Evolutionary conservation across 139 green algal genomes (phyloP).

Genomic region (Penium margaritaceum): DNA sequence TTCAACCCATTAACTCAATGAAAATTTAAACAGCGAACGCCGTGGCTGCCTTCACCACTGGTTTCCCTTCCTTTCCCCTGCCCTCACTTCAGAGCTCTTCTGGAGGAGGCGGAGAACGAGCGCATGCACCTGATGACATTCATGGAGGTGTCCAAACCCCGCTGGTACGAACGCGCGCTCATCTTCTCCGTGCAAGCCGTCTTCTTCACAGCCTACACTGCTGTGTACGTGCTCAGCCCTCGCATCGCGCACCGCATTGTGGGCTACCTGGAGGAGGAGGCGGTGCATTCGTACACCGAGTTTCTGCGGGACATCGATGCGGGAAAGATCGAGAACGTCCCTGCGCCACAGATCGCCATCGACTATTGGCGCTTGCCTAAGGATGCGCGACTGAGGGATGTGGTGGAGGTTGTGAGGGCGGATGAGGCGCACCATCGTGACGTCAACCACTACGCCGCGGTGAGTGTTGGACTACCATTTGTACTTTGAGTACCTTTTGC

Average conservation of each 20-base stretch:
- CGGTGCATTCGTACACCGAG: slow-evolving; percentile 84
- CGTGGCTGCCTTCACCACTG: too few species aligned
- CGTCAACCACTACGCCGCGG: slow-evolving; percentile 70
- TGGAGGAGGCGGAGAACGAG: slow-evolving; percentile 95
- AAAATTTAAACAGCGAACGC: too few species aligned
- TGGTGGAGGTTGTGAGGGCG: slow-evolving; percentile 74
- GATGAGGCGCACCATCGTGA: slow-evolving; percentile 70
- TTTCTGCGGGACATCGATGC: slow-evolving; percentile 61
- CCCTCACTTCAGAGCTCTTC: slow-evolving; percentile 86
- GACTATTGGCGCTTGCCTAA: slow-evolving; percentile 52
- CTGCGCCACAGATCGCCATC: slow-evolving; percentile 61
- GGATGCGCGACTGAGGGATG: slow-evolving; percentile 64
- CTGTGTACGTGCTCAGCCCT: slow-evolving; percentile 75
- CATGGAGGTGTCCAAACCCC: slow-evolving; percentile 67
- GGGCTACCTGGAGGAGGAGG: slow-evolving; percentile 91
- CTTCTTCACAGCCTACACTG: slow-evolving; percentile 80
- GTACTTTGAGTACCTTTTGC: too few species aligned
- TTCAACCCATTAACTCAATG: too few species aligned
- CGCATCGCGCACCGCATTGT: slow-evolving; percentile 75
- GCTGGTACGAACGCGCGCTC: slow-evolving; percentile 61
- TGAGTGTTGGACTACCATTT: too few species aligned
- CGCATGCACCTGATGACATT: slow-evolving; percentile 77
- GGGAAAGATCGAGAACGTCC: slow-evolving; percentile 54
- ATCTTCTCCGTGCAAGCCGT: slow-evolving; percentile 66
- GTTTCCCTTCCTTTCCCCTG: too few species aligned